Base-by-base conservation (phyloP, 768 basidiomycete species). In the Dentipellis fragilis region DNA sequence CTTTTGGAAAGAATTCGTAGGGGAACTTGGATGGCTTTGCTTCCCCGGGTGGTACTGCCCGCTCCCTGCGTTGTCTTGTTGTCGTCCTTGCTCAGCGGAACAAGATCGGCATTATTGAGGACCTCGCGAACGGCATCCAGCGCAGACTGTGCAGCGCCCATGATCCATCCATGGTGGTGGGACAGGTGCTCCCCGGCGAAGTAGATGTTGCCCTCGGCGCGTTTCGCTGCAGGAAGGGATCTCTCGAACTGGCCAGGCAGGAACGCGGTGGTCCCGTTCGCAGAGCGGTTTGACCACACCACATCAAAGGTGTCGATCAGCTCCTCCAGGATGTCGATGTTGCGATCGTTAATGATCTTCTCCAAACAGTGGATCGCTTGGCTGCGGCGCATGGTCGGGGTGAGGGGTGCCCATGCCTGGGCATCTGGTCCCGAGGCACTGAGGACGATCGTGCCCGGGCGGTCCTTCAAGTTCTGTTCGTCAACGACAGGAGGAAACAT, bases 181-280 rank as follows among this genome's bases (percentile, higher is more conserved):
- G 64, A 63, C 16, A 64, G 57, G 45, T 67, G 66, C 45, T 66
- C 66, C 12, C 66, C 66, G 0, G 66, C 66, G n/a, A 66, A 67
- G 51, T 57, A 59, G n/a, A 66, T 47, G 51, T 62, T 64, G 0
- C 59, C 60, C 51, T 66, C 66, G 14, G 60, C 58, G 17, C 22
- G 40, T 11, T 59, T 59, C 11, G 60, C 59, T 1, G 54, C 56
- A 19, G 59, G 64, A 38, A 66, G 59, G 50, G 57, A 58, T 8
- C 57, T 48, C 10, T 54, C 38, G 23, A 66, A 65, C 22, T 66
- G 66, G 42, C 66, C 66, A 0, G 66, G 66, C 46, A 67, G 55
- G 55, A 66, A 67, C 65, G 64, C 65, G n/a, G 66, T 65, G 35
- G 63, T 66, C 12, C 66, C 66, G 16, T 63, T 64, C 10, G 62